Evolutionary conservation across 345 rosid genomes (phyloP).

Genomic region (Trapa incisa): DNA sequence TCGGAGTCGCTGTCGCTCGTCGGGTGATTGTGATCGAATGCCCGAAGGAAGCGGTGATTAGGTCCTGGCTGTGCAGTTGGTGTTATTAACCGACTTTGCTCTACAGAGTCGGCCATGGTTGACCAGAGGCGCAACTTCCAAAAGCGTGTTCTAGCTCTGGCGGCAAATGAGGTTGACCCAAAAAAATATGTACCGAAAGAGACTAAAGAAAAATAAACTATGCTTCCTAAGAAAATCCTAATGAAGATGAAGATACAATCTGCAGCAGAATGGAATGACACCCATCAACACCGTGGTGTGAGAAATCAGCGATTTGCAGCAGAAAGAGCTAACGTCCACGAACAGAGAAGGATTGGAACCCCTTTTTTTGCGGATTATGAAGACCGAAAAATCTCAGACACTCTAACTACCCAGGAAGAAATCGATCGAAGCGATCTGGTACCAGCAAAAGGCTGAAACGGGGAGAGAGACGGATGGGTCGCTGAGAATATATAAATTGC

Average conservation of each 20-base stretch:
- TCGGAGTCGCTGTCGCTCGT: constrained; percentile 5
- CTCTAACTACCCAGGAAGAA: no score
- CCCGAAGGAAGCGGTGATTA: background rate
- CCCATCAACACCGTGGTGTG: background rate
- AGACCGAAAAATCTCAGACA: background rate
- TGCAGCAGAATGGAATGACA: background rate
- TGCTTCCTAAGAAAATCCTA: background rate
- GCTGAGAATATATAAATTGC: background rate
- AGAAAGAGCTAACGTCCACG: background rate
- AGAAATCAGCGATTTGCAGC: background rate
- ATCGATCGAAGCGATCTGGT: background rate
- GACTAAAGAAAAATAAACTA: background rate
- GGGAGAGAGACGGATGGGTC: background rate
- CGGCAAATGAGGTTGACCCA: background rate
- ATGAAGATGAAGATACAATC: background rate
- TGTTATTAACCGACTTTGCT: background rate
- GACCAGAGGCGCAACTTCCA: background rate
- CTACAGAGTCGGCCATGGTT: constrained; percentile 5
- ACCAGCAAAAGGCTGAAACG: no score
- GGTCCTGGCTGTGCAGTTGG: background rate
- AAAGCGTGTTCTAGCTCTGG: background rate
- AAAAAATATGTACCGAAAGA: background rate
- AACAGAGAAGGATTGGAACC: background rate
- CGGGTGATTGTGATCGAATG: constrained; percentile 1
- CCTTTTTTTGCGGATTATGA: no score